A percentile compares a stretch with the other conserved stretches of the same genome.
These are phyloP conservation scores for Paraphaeosphaeria sporulosa DNA, from an alignment of 2,329 filamentous ascomycete genomes.

Conservation along the genomic window DNA sequence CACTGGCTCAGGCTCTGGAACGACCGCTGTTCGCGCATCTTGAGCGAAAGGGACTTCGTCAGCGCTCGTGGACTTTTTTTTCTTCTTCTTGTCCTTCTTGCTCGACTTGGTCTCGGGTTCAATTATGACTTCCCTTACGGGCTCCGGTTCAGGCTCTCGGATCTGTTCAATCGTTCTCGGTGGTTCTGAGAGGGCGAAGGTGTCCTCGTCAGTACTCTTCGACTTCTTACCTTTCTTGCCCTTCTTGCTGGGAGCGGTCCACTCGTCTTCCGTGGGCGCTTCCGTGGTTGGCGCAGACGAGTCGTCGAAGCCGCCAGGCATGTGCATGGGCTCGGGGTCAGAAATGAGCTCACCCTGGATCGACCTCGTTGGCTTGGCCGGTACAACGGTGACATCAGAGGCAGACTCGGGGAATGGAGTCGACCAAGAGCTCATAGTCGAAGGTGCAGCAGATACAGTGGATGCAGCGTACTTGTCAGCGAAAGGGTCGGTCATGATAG, in stretches of 20 bases:
- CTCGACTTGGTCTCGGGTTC: conserved; percentile 13
- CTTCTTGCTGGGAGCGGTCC: conserved; percentile 25
- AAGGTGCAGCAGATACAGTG: conserved; percentile 28
- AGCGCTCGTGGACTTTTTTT: conserved; percentile 14
- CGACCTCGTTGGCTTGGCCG: conserved; percentile 41
- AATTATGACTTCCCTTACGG: not conserved
- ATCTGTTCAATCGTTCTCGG: not conserved
- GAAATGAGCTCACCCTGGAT: conserved; percentile 47
- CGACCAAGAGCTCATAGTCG: conserved; percentile 40
- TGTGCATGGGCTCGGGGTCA: conserved; percentile 66
- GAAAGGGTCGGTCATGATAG: conserved; percentile 38
- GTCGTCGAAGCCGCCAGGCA: conserved; percentile 69
- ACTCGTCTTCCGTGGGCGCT: conserved; percentile 38
- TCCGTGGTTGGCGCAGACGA: conserved; percentile 36
- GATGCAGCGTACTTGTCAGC: conserved; percentile 33
- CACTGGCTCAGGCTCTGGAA: conserved; percentile 7
- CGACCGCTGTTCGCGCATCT: not conserved
- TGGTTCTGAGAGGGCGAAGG: not conserved
- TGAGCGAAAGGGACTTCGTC: not conserved
- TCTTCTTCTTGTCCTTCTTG: conserved; percentile 16
- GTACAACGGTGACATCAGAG: conserved; percentile 49
- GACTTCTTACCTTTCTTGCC: conserved; percentile 32
- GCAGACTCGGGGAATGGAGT: conserved; percentile 53
- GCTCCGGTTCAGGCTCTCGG: not conserved
- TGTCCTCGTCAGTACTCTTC: conserved; percentile 12